Percentiles rank a stretch among this genome's conserved stretches.
phyloP scores from a whole-genome alignment of 768 basidiomycete species.

The Suillus sp. region DNA sequence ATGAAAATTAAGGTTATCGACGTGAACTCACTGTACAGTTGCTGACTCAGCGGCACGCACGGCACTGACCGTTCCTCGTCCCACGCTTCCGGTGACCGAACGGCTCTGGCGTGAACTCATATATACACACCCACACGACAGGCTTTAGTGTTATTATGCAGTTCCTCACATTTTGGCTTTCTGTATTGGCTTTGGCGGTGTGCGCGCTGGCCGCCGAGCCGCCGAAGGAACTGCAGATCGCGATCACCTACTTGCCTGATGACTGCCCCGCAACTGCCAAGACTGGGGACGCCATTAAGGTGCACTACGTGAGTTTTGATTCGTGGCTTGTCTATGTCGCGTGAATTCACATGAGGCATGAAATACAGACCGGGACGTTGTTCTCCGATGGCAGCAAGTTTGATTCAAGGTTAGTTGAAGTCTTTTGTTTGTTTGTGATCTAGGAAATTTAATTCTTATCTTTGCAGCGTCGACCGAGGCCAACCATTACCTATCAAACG shows the following conservation, averaged over 20 bases:
- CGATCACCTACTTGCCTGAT: slow-evolving; percentile 60
- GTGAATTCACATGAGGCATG: slow-evolving; percentile 8
- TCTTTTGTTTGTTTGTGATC: not conserved
- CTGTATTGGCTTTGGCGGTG: slow-evolving; percentile 48
- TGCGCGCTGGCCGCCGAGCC: slow-evolving; percentile 49
- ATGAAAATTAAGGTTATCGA: slow-evolving; percentile 37
- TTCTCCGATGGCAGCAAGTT: slow-evolving; percentile 79
- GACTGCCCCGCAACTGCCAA: slow-evolving; percentile 55
- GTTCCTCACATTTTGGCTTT: slow-evolving; percentile 47
- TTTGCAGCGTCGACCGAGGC: slow-evolving; percentile 65
- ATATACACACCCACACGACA: not conserved
- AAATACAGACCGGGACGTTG: slow-evolving; percentile 74
- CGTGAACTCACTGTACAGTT: slow-evolving; percentile 43
- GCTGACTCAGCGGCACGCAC: slow-evolving; percentile 34
- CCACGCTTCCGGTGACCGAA: slow-evolving; percentile 9
- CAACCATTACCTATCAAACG: slow-evolving; percentile 77
- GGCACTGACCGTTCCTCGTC: not conserved
- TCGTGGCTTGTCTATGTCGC: not conserved
- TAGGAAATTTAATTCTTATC: not conserved
- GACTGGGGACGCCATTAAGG: slow-evolving; percentile 64
- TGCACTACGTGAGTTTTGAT: slow-evolving; percentile 72
- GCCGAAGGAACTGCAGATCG: slow-evolving; percentile 60
- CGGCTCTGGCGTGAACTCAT: not conserved
- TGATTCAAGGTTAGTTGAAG: slow-evolving; percentile 71
- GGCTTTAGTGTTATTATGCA: slow-evolving; percentile 45